A percentile compares a stretch with the other conserved stretches of the same genome.
phyloP scores from a whole-genome alignment of 2,329 filamentous ascomycete genomes.

The Fusarium sp. region DNA sequence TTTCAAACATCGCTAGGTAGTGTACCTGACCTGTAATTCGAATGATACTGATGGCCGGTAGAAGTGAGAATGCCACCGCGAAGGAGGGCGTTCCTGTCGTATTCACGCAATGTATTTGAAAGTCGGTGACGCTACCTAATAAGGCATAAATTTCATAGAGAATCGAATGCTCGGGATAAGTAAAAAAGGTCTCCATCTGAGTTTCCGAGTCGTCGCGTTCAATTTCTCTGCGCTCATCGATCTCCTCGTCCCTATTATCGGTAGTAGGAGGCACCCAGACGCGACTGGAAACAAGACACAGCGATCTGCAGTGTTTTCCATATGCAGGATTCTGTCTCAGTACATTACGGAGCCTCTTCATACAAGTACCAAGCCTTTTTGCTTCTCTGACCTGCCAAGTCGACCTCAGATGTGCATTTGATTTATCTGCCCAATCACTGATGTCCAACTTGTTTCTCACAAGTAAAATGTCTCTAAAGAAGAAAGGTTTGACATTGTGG shows the following conservation, averaged over 20 bases:
- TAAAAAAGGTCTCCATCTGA: background rate
- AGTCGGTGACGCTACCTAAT: background rate
- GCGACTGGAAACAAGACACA: background rate
- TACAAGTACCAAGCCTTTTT: background rate
- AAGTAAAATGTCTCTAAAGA: background rate
- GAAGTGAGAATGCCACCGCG: background rate
- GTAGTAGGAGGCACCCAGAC: background rate
- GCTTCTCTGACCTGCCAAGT: background rate
- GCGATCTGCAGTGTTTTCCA: background rate
- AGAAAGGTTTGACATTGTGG: background rate
- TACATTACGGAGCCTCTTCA: background rate
- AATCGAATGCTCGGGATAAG: background rate
- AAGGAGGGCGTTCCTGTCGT: background rate
- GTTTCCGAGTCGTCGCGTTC: background rate
- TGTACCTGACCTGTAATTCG: background rate
- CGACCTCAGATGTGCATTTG: background rate
- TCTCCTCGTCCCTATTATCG: background rate
- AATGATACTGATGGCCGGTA: background rate
- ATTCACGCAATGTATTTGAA: background rate
- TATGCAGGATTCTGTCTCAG: background rate
- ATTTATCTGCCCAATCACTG: background rate
- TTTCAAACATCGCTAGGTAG: background rate
- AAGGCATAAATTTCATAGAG: background rate
- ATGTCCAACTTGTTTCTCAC: background rate
- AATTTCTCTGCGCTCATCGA: background rate